phyloP scores from a whole-genome alignment of 257 asterid species.

The Anisodus acutangulus region DNA sequence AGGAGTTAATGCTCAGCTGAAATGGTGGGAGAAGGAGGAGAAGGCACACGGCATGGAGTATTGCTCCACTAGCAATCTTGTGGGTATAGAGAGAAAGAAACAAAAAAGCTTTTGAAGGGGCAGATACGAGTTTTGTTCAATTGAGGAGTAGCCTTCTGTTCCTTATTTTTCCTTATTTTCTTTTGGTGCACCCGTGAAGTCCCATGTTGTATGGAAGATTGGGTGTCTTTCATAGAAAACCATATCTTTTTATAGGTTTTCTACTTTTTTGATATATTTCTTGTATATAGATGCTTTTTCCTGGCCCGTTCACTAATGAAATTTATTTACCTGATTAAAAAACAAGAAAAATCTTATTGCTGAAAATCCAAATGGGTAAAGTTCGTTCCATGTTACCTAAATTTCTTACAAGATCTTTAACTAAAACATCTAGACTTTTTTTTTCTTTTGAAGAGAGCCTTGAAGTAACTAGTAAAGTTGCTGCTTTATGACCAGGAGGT shows the following conservation, averaged over 20 bases:
- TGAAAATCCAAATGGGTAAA: neutral
- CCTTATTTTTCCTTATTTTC: neutral
- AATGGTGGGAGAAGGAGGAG: neutral
- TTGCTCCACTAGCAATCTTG: neutral
- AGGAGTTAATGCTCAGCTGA: neutral
- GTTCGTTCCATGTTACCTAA: neutral
- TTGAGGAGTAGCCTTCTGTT: neutral
- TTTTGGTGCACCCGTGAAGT: neutral
- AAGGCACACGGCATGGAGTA: neutral
- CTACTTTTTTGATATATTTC: neutral
- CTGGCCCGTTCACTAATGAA: neutral
- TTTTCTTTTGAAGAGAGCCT: too few relatives aligned
- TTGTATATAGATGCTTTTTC: neutral
- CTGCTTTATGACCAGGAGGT: too few relatives aligned
- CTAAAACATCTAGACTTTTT: neutral
- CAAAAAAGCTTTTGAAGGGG: neutral
- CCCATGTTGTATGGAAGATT: neutral
- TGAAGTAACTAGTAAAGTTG: too few relatives aligned
- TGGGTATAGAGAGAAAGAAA: neutral
- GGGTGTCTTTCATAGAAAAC: neutral
- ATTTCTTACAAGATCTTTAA: slow-evolving; percentile 17
- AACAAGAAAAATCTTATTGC: neutral
- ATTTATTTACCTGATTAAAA: neutral
- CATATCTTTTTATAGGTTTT: neutral
- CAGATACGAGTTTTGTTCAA: neutral